Evolutionary conservation across 2,329 filamentous ascomycete genomes (phyloP), one percentile per base, ranked within the genome.

Genomic region (Onygena corvina): DNA sequence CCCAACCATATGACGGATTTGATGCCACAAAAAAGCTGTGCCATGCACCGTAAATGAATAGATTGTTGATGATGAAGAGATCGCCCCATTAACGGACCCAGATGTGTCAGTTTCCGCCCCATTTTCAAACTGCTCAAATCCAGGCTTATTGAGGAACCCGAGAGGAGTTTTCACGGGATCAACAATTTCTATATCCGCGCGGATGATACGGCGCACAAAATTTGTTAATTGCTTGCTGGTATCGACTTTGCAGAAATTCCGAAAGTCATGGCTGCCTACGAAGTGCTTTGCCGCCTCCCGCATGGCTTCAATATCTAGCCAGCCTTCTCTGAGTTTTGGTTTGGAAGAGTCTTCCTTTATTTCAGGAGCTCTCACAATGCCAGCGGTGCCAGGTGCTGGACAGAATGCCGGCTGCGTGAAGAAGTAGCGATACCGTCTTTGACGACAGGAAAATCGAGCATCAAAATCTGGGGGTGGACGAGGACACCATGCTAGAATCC

Each of bases 181-280:
- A 2, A 89, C 79, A 60, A 83, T 76, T 52, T 86, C 80, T 54
- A 98, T 84, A 59, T 83, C 80, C 7, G 87, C 79, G 67, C 84
- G 80, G 64, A 83, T 89, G 58, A 98, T 87, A 36, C 78, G 76
- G 35, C 92, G 76, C 58, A 78, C 71, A 60, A 90, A 96, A 62
- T 86, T 92, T 29, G 79, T 80, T 58, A 94, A 86, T 67, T 94
- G 86, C 72, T 96, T 96, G 59, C 76, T 80, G 1, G 84, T 76
- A 67, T 98, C 92, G 52, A 96, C 74, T 67, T 94, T 94, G 76
- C 92, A 96, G 62, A 96, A 85, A 66, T 98, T 98, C 52, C 92
- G 80, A 69, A 96, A 98, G 69, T 98, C 92, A 66, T 96, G 86
- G 47, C 81, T 66, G 4, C 92, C 92, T 58, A 88, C 79, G 57